Evolutionary conservation across 495 filamentous ascomycete genomes (phyloP), one percentile per base, ranked within the genome.

Genomic region (Penicillium malachiteum): DNA sequence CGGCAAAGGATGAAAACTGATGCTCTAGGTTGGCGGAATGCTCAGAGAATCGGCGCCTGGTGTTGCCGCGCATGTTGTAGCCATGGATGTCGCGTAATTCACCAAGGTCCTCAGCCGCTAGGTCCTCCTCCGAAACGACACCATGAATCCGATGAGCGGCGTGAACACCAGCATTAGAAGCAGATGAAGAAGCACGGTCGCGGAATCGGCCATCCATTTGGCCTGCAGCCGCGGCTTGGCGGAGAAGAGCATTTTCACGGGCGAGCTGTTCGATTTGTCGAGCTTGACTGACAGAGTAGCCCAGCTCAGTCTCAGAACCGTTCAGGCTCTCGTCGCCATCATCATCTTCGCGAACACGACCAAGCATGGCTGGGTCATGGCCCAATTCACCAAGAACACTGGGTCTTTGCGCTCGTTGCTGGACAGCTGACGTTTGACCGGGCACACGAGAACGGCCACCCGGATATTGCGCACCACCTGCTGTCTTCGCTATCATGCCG

Each of bases 381-480:
- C 87, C 84, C 70, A 90, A 79, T 63, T 92, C 89, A 52, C 88
- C 90, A 17, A 94, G 76, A 72, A 96, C 84, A 67, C 91, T 96
- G 39, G 90, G 90, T 43, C 91, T 83, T 11, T 92, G 95, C 1
- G 89, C 87, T 43, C 92, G 84, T 60, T 92, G 89, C 62, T 93
- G 87, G 39, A 91, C 75, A 42, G 83, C 86, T 14, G 87, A 81
- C 46, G 84, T 75, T 34, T 89, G 81, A 7, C 78, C 75, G 26
- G 87, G 80, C 50, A 65, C 72, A 60, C 82, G 57, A 68, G 71
- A 49, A 75, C 76, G 63, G 68, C 66, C 43, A 72, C 71, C 37
- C 63, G 74, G 21, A 69, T 61, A 60, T 59, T 76, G 67, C 65
- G 62, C 65, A 14, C 77, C 42, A 38, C 52, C 34, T 9, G 48